Conservation (phyloP, 805 yeast genomes). For the Candida hungchunana region DNA sequence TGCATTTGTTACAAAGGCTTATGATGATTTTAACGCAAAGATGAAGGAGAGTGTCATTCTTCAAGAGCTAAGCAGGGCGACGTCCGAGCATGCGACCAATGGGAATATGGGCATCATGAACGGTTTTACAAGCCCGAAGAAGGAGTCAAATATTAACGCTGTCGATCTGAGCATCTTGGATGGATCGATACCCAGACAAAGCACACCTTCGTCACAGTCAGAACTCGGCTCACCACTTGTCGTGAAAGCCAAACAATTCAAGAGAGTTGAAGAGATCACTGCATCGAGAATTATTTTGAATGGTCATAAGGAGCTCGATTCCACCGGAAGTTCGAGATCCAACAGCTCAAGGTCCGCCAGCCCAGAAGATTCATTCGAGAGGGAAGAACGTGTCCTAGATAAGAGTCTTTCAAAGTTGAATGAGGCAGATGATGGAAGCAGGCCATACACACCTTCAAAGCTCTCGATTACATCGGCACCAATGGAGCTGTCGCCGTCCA, state of each 20-base stretch:
- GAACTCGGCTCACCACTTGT: constrained; percentile 1
- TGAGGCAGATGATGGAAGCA: neutral
- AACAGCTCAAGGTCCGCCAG: constrained; percentile 8
- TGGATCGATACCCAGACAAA: constrained; percentile 13
- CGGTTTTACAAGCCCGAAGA: neutral
- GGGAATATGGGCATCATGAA: neutral
- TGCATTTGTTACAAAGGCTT: constrained; percentile 5
- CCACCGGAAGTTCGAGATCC: neutral
- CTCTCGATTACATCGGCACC: constrained; percentile 2
- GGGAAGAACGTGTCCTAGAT: constrained; percentile 18
- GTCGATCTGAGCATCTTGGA: constrained; percentile 5
- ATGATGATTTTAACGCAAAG: constrained; percentile 2
- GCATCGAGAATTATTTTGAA: neutral
- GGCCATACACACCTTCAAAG: constrained; percentile 6
- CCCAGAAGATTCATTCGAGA: constrained; percentile 24
- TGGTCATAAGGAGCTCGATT: neutral
- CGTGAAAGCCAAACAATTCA: neutral
- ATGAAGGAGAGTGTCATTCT: constrained; percentile 4
- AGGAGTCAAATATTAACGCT: neutral
- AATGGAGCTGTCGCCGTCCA: constrained; percentile 15
- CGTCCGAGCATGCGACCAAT: neutral
- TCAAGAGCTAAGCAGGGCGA: constrained; percentile 4
- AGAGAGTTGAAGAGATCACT: neutral
- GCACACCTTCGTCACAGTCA: constrained; percentile 4
- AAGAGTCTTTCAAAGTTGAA: constrained; percentile 9